A percentile compares a stretch with the other conserved stretches of the same genome.
phyloP scores from a whole-genome alignment of 2,329 filamentous ascomycete genomes.

The Diaporthe citrichinensis region DNA sequence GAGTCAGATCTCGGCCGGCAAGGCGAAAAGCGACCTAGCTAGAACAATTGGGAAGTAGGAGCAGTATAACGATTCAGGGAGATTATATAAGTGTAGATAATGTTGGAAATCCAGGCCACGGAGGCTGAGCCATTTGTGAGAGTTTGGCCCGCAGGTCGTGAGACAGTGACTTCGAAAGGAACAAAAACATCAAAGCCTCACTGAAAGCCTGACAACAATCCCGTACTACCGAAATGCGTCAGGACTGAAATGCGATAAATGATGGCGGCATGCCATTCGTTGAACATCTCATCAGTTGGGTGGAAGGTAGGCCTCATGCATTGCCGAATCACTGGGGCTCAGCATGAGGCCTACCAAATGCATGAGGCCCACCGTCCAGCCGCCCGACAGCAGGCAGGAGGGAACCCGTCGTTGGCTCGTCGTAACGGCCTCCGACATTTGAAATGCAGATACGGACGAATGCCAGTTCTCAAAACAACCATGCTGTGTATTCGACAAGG shows the following conservation, averaged over 20 bases:
- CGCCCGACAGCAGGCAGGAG: not conserved
- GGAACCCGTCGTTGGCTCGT: not conserved
- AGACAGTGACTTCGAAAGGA: not conserved
- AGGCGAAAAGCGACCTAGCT: no score
- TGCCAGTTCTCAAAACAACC: not conserved
- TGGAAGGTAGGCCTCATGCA: constrained; percentile 36
- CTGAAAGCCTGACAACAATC: not conserved
- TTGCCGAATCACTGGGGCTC: constrained; percentile 27
- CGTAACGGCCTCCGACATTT: not conserved
- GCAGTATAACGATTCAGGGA: not conserved
- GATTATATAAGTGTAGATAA: not conserved
- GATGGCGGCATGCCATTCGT: not conserved
- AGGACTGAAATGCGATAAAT: not conserved
- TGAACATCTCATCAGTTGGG: not conserved
- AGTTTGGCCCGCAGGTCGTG: not conserved
- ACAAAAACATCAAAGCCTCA: not conserved
- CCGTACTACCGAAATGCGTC: not conserved
- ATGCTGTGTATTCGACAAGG: not conserved
- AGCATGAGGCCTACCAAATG: constrained; percentile 9
- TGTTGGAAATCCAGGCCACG: not conserved
- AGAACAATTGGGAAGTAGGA: not conserved
- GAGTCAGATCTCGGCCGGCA: not conserved
- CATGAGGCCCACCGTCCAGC: constrained; percentile 14
- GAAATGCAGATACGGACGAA: not conserved
- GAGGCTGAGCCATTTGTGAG: not conserved